phyloP scores from a whole-genome alignment of 2,329 filamentous ascomycete genomes.

The Talaromyces sp. region DNA sequence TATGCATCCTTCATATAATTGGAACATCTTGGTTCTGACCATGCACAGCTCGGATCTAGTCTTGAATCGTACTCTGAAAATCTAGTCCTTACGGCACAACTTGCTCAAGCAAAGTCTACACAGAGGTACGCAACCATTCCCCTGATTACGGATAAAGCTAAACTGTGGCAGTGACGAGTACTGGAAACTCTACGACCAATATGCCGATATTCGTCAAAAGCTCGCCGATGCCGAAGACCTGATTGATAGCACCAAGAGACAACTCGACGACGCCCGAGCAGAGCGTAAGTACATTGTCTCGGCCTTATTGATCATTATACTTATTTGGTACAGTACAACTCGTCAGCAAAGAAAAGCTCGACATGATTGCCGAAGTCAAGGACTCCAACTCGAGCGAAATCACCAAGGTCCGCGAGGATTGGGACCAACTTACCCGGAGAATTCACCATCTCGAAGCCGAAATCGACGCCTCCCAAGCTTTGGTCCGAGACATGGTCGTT shows the following conservation, averaged over 20 bases:
- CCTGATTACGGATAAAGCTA: too few species aligned
- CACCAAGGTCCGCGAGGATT: conserved; percentile 33
- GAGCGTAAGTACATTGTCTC: conserved; percentile 31
- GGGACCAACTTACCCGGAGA: conserved; percentile 33
- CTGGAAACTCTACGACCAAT: conserved; percentile 42
- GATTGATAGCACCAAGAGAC: conserved; percentile 34
- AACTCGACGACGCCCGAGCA: conserved; percentile 36
- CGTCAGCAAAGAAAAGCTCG: conserved; percentile 37
- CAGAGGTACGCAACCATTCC: conserved; percentile 30
- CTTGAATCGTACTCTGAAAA: conserved; percentile 34
- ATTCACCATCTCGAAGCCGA: conserved; percentile 40
- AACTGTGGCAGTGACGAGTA: conserved; percentile 33
- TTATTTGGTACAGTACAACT: conserved; percentile 29
- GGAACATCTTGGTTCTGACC: conserved; percentile 21
- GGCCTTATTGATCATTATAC: not conserved
- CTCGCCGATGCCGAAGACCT: conserved; percentile 39
- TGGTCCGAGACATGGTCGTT: conserved; percentile 38
- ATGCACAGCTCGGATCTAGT: conserved; percentile 27
- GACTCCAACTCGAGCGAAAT: conserved; percentile 36
- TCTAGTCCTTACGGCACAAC: conserved; percentile 31
- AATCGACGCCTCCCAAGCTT: conserved; percentile 36
- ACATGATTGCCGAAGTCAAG: conserved; percentile 37
- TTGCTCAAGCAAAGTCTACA: conserved; percentile 34
- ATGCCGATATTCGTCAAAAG: conserved; percentile 35
- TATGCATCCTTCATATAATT: conserved; percentile 19